Evolutionary conservation across 2,329 filamentous ascomycete species (phyloP), one percentile per base, ranked within the genome.

Genomic region (Xylariales sp.): DNA sequence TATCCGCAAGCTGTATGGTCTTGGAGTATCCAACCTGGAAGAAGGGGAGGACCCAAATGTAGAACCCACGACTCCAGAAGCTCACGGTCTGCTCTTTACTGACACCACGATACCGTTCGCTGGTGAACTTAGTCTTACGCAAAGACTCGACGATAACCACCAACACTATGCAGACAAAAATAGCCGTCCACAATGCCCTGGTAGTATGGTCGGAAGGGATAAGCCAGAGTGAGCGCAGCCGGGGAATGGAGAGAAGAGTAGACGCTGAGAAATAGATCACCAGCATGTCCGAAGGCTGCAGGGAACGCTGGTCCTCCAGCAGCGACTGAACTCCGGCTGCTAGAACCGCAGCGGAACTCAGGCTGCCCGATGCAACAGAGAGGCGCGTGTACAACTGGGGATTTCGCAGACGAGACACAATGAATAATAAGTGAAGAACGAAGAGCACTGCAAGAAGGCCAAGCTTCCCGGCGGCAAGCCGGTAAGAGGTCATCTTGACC

Each of bases 221-320:
- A 8, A 38, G 25, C 31, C 35, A 47, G 1, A 47, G 42, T 14
- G 44, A 40, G 19, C 42, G 42, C 5, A 47, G 36, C 13, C 32
- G 35, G 1, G 42, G 44, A 8, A 45, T 37, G 23, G 14, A 32
- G 17, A 42, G 20, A 19, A 45, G 21, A 20, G 40, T 33, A 7
- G 44, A 37, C n/a, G 28, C 15, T n/a, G 43, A 44, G 30, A 48
- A 46, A 32, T 48, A 48, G 3, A 44, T 15, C 4, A 48, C 45
- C 5, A 48, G 28, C 5, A 44, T 16, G 23, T 46, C 43, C 2
- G 45, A 48, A 17, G 45, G 45, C 6, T 30, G 15, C 19, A 42
- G 12, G n/a, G 45, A 44, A 4, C 43, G 40, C 32, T 48, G 45
- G 32, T 48, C 45, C 37, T 46, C 38, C 17, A 48, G 23, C 14